Conservation (phyloP, 257 asterid species). For the Cynanchum wilfordii region DNA sequence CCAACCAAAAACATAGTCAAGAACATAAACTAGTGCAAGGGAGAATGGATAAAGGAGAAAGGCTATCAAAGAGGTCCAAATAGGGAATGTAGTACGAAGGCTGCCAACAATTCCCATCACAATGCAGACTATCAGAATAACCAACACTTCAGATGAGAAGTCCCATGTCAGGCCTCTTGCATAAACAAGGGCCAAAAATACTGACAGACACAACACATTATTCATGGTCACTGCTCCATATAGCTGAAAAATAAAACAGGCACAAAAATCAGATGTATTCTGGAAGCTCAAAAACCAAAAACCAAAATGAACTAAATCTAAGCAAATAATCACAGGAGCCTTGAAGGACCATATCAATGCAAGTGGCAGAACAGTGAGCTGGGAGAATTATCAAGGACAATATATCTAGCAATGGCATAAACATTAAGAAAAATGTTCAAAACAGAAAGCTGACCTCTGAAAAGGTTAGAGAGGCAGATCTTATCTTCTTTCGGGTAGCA, state of each 20-base stretch:
- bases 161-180: conserved; percentile 73
- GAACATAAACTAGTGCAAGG: conserved; percentile 78
- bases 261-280: background rate
- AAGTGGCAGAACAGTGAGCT: background rate
- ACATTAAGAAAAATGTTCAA: background rate
- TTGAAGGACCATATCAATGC: background rate
- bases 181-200: conserved; percentile 78
- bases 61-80: conserved; percentile 73
- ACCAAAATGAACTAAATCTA: background rate
- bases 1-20: conserved; percentile 85
- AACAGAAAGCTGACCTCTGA: conserved; percentile 61
- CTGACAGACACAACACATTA: conserved; percentile 74
- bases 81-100: conserved; percentile 68
- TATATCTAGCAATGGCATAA: background rate
- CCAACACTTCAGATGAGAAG: conserved; percentile 90
- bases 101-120: conserved; percentile 80
- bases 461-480: conserved; percentile 83
- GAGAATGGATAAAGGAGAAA: conserved; percentile 72
- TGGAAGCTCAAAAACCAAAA: background rate
- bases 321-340: background rate
- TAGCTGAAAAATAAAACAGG: conserved; percentile 33
- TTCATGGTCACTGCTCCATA: conserved; percentile 96
- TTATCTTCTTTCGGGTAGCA: conserved; percentile 66
- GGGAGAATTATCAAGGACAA: background rate
- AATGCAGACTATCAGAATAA: conserved; percentile 74